Base-by-base conservation (phyloP, 441 rosid species). In the Populus hybrid region DNA sequence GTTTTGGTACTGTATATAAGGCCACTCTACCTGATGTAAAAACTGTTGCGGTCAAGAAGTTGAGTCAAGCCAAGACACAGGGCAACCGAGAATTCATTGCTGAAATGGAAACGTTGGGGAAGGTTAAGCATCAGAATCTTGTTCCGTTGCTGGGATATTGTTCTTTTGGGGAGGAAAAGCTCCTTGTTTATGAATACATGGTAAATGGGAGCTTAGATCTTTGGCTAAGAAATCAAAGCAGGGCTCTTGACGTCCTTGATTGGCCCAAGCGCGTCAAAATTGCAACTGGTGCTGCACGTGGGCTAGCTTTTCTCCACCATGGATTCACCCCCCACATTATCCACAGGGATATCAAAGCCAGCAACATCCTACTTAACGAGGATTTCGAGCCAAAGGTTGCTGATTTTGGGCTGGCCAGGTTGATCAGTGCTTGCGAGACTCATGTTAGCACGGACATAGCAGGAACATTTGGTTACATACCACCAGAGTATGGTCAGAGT, bases 401-500 rank as follows among this genome's bases (percentile, higher is more conserved):
- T 0, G 99, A 95, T 79, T 95, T 95, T 18, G 98, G 99, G 71
- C 82, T 95, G 21, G 98, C 99, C 0, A 88, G 99, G 56, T 72
- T 94, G 83, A 94, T 95, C 79, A 94, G 99, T 75, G 97, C 97
- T 0, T 95, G 89, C 36, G 99, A 95, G 83, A 94, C 97, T 11
- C 99, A 92, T 74, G 98, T 95, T 9, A 95, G 92, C 40, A 95
- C 98, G 0, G 92, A 94, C 21, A 88, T 95, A 0, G 99, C 98
- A 0, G 99, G 99, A 28, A 95, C 98, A 3, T 87, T 94, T 2
- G 98, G 99, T 16, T 95, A 94, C 82, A 94, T 94, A 40, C 99
- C 99, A 4, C 97, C 99, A 0, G 99, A 94, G 84, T 95, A 94
- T 23, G 99, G 97, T 14, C 99, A 95, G 88, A 89, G 97, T 21